A percentile compares a stretch with the other conserved stretches of the same genome.
Evolutionary conservation across 2,329 filamentous ascomycete species (phyloP).

Genomic region (Cordyceps militaris): DNA sequence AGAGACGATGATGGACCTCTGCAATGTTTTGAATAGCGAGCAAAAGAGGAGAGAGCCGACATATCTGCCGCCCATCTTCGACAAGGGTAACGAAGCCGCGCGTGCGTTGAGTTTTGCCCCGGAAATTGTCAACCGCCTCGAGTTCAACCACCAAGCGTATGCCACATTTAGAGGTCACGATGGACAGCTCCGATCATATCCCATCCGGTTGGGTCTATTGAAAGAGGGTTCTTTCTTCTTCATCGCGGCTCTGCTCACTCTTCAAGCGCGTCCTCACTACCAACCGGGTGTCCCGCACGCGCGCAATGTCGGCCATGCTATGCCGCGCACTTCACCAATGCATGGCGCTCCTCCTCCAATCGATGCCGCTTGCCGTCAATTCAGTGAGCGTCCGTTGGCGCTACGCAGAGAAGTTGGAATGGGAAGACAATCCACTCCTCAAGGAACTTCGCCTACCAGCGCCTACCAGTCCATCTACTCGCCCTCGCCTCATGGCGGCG

Average conservation of each 20-base stretch:
- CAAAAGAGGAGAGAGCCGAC: constrained; percentile 52
- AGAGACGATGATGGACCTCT: constrained; percentile 43
- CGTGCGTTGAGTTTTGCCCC: constrained; percentile 45
- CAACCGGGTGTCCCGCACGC: constrained; percentile 32
- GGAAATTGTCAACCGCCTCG: constrained; percentile 46
- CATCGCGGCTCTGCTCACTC: constrained; percentile 43
- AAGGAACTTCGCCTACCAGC: not conserved
- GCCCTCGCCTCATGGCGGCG: constrained; percentile 36
- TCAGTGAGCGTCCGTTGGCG: constrained; percentile 25
- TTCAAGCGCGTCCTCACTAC: constrained; percentile 33
- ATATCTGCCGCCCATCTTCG: constrained; percentile 58
- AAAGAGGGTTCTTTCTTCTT: constrained; percentile 58
- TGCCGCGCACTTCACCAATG: not conserved
- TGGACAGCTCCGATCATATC: constrained; percentile 43
- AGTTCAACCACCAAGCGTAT: constrained; percentile 47
- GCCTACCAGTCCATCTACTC: constrained; percentile 29
- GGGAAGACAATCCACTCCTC: not conserved
- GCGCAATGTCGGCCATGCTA: constrained; percentile 17
- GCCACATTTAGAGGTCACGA: constrained; percentile 47
- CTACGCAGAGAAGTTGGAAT: not conserved
- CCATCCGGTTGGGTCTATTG: constrained; percentile 48
- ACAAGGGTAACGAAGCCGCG: constrained; percentile 47
- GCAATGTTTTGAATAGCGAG: constrained; percentile 49
- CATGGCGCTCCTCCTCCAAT: constrained; percentile 17
- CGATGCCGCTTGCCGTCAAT: constrained; percentile 36